Conservation (phyloP, 768 basidiomycete species). For the Boletus eberwhitei region DNA sequence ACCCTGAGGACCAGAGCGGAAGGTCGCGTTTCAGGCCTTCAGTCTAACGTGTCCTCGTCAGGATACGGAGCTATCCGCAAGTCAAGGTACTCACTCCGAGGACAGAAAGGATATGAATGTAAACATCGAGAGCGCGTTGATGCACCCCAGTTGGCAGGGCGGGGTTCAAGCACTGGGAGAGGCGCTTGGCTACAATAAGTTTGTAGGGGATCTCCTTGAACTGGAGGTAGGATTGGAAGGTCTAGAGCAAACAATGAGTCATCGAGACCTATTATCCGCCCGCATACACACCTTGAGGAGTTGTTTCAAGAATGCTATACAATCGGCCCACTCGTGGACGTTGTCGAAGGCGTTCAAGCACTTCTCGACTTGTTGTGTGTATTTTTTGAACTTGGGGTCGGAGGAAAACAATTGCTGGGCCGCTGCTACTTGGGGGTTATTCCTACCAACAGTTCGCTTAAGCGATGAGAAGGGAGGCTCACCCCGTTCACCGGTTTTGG, state of each 20-base stretch:
- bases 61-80: not conserved
- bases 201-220: constrained; percentile 97
- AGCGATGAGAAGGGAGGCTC: constrained; percentile 8
- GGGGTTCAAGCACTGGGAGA: constrained; percentile 97
- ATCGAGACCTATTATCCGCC: not conserved
- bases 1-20: constrained; percentile 88
- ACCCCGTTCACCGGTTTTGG: constrained; percentile 32
- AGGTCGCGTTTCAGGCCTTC: constrained; percentile 87
- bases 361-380: constrained; percentile 87
- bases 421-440: constrained; percentile 35
- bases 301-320: constrained; percentile 94
- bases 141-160: constrained; percentile 96
- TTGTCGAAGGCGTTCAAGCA: constrained; percentile 91
- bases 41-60: constrained; percentile 43
- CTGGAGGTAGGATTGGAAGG: constrained; percentile 88
- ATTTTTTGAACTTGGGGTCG: constrained; percentile 95
- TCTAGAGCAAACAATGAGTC: constrained; percentile 44
- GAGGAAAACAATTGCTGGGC: constrained; percentile 57
- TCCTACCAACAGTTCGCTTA: not conserved
- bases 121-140: constrained; percentile 94
- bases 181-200: constrained; percentile 88
- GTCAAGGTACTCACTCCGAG: constrained; percentile 64
- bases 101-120: constrained; percentile 85
- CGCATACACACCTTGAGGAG: constrained; percentile 68
- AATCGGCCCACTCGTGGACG: constrained; percentile 99